These are phyloP conservation scores for Trichophyton mentagrophytes DNA, from an alignment of 2,329 filamentous ascomycete genomes.

Conservation along the genomic window DNA sequence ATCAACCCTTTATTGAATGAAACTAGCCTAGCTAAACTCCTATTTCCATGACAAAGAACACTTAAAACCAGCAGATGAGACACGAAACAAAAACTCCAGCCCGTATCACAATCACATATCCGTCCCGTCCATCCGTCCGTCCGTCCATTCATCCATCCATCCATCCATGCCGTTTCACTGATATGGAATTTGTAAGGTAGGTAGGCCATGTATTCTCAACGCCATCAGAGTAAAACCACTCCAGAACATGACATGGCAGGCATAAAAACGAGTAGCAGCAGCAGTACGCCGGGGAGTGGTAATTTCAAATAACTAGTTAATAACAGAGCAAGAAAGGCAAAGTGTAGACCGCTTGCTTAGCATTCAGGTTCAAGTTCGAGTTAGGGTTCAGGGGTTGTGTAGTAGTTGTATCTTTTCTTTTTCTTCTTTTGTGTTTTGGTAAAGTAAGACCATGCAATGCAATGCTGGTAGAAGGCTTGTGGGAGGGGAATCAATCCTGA, in stretches of 20 bases:
- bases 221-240: background rate
- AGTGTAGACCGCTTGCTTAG: background rate
- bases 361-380: background rate
- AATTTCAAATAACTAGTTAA: background rate
- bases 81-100: background rate
- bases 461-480: background rate
- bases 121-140: background rate
- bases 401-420: background rate
- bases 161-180: conserved; percentile 1
- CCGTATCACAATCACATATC: background rate
- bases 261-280: background rate
- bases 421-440: background rate
- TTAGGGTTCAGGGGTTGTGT: background rate
- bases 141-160: background rate
- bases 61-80: background rate
- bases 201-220: background rate
- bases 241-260: background rate
- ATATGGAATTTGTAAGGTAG: background rate
- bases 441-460: background rate
- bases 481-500: background rate
- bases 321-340: background rate
- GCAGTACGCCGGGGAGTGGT: background rate
- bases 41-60: too few species aligned
- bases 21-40: too few species aligned
- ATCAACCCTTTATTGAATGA: too few species aligned